These are phyloP conservation scores for Kernera saxatilis DNA, from an alignment of 345 rosid genomes.

Conservation along the genomic window DNA sequence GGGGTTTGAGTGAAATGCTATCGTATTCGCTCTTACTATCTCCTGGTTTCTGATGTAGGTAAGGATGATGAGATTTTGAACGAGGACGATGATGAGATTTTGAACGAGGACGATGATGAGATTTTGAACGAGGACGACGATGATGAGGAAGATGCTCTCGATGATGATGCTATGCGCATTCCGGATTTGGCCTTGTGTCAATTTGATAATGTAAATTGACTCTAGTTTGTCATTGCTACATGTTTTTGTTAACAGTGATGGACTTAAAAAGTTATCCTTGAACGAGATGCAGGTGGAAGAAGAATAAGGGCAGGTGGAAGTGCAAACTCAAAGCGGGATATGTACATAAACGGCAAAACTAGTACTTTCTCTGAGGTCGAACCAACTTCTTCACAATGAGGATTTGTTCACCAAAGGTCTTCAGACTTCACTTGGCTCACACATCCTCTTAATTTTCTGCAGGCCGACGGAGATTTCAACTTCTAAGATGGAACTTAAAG, in stretches of 20 bases:
- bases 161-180: background rate
- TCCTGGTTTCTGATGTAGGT: background rate
- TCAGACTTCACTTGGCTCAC: background rate
- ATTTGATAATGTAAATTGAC: background rate
- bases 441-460: background rate
- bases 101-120: slow-evolving; percentile 11
- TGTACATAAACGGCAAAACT: slow-evolving; percentile 4
- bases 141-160: background rate
- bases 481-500: background rate
- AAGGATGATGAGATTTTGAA: slow-evolving; percentile 5
- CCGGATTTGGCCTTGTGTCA: slow-evolving; percentile 9
- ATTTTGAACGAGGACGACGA: slow-evolving; percentile 16
- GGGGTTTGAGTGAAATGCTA: background rate
- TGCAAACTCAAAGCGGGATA: background rate
- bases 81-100: background rate
- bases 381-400: background rate
- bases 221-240: background rate
- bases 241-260: background rate
- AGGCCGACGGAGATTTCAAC: slow-evolving; percentile 15
- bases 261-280: background rate
- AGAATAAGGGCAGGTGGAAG: slow-evolving; percentile 3
- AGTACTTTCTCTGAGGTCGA: background rate
- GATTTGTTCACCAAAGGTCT: background rate
- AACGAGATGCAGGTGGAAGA: slow-evolving; percentile 14
- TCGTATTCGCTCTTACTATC: background rate